Evolutionary conservation across 2,329 filamentous ascomycete genomes (phyloP).

Genomic region (Botrytis tulipae): DNA sequence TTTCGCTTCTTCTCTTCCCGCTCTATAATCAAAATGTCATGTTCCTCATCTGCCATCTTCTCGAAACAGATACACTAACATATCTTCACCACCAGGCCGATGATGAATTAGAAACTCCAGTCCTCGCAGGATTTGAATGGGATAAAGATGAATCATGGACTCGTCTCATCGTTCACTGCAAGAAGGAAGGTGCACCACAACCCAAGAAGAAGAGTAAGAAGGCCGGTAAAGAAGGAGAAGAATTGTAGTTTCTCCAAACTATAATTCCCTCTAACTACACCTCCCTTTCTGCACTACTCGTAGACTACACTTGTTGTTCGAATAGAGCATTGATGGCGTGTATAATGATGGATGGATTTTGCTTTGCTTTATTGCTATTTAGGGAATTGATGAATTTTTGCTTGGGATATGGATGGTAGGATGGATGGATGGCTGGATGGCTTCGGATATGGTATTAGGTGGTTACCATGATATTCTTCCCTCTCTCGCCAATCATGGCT

Average conservation of each 20-base stretch:
- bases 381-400: not conserved
- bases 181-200: slow-evolving; percentile 61
- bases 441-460: slow-evolving; percentile 4
- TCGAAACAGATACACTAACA: slow-evolving; percentile 29
- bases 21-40: not conserved
- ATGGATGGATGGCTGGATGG: not conserved
- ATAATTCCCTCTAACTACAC: not conserved
- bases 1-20: not conserved
- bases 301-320: slow-evolving; percentile 13
- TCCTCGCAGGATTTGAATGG: slow-evolving; percentile 95
- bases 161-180: slow-evolving; percentile 80
- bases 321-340: slow-evolving; percentile 14
- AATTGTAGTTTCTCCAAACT: slow-evolving; percentile 17
- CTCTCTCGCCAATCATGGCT: not conserved
- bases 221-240: slow-evolving; percentile 44
- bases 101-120: slow-evolving; percentile 83
- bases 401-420: not conserved
- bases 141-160: slow-evolving; percentile 91
- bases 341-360: not conserved
- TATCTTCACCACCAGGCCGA: slow-evolving; percentile 60
- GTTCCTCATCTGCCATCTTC: not conserved
- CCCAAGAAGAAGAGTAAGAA: slow-evolving; percentile 67
- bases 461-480: not conserved
- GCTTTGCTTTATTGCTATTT: not conserved
- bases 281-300: slow-evolving; percentile 12